Conservation (phyloP, 1,139 yeast species). For the Pichia inconspicua region DNA sequence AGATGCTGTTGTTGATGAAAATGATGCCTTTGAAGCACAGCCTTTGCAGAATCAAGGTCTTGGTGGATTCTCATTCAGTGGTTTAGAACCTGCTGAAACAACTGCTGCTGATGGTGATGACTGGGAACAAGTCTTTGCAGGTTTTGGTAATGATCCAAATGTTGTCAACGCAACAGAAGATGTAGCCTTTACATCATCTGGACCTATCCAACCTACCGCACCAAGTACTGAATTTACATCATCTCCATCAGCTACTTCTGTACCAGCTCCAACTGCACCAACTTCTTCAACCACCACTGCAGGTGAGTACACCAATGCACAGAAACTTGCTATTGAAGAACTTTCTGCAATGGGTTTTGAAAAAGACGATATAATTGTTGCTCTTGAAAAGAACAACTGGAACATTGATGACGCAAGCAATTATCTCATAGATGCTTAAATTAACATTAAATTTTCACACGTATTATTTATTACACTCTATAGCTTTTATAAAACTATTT, state of each 20-base stretch:
- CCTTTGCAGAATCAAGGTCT: conserved; percentile 15
- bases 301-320: conserved; percentile 19
- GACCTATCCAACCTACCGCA: neutral
- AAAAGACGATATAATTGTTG: conserved; percentile 53
- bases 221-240: neutral
- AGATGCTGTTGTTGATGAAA: conserved; percentile 40
- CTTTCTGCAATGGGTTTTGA: conserved; percentile 87
- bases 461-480: conserved; percentile 14
- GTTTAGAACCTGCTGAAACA: conserved; percentile 9
- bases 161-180: neutral
- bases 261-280: neutral
- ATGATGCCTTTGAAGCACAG: conserved; percentile 22
- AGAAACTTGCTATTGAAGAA: conserved; percentile 53
- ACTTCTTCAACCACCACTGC: neutral
- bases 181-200: neutral
- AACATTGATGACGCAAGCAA: conserved; percentile 81
- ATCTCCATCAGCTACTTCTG: conserved; percentile 8
- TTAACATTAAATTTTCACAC: neutral
- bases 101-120: conserved; percentile 46
- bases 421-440: conserved; percentile 50
- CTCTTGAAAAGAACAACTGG: conserved; percentile 64
- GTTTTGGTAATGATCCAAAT: conserved; percentile 57
- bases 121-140: conserved; percentile 93
- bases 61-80: conserved; percentile 21
- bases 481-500: conserved; percentile 52